Base-by-base conservation (phyloP, 2,329 filamentous ascomycete genomes). In the Fusarium xyrophilum region DNA sequence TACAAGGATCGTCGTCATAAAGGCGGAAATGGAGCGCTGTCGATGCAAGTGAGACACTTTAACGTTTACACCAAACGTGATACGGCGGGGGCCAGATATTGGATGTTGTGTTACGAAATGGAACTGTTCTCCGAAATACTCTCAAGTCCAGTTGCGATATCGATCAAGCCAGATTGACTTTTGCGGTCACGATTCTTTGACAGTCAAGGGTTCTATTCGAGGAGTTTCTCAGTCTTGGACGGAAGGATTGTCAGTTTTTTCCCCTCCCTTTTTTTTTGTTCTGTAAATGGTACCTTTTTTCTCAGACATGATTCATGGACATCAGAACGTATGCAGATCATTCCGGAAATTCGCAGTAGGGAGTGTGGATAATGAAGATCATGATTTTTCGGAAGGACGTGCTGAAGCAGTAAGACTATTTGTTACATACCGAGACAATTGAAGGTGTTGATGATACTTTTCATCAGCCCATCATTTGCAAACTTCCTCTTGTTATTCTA, bases 1-100 rank as follows among this genome's bases (percentile, higher is more conserved):
- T 21, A 57, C 66, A 72, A 54, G 69, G 67, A 62, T 63, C 43
- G 30, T 67, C 43, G 23, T 46, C 56, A 39, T 39, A 60, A 43
- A 60, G 36, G 40, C 63, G 65, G 65, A 73, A 71, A 47, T 62
- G 42, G 51, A 60, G 61, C 44, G 69, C 60, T 67, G 57, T 70
- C 61, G 58, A 63, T 69, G 62, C 46, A 61, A 51, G 57, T 43
- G 60, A 63, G 54, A 64, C 56, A 50, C 51, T 52, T 46, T 9
- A 53, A 21, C 56, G 40, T 51, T 40, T 44, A 44, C 44, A 56
- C 57, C 27, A 50, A 50, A 52, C 32, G 25, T 28, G 38, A 57
- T 25, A 33, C 32, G 50, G 32, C 19, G 28, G 43, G 35, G 47
- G 25, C 39, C 17, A 47, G 12, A 40, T 30, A 51, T 58, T 25